These are phyloP conservation scores for Solanum piurae DNA, from an alignment of 257 asterid genomes.

Conservation along the genomic window DNA sequence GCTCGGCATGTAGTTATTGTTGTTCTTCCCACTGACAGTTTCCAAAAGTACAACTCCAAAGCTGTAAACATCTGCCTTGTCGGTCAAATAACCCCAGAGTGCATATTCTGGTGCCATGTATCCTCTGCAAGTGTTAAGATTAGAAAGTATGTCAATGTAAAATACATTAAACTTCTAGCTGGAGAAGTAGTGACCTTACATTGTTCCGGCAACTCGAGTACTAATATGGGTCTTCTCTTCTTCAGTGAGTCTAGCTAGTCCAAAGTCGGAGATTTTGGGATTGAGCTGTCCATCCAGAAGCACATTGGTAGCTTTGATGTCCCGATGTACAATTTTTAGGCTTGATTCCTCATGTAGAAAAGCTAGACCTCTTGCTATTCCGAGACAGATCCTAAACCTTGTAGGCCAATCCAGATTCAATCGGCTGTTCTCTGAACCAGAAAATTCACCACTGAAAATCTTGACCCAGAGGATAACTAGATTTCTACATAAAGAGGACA, in stretches of 20 bases:
- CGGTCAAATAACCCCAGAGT: no score
- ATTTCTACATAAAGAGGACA: neutral
- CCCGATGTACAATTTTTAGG: constrained; percentile 23
- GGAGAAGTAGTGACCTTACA: constrained; percentile 10
- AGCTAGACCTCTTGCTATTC: constrained; percentile 29
- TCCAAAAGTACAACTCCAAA: no score
- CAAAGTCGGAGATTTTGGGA: constrained; percentile 30
- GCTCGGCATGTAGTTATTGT: constrained; percentile 6
- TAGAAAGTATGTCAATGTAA: neutral
- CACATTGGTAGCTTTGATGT: constrained; percentile 25
- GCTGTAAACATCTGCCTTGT: no score
- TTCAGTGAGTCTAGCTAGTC: constrained; percentile 23
- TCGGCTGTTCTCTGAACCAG: constrained; percentile 19
- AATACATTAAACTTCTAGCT: neutral
- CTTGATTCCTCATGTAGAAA: constrained; percentile 29
- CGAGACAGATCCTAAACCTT: constrained; percentile 20
- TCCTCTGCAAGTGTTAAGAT: constrained; percentile 14
- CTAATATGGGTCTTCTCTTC: constrained; percentile 23
- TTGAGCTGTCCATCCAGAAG: constrained; percentile 17
- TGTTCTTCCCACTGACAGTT: no score
- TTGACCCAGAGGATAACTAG: neutral
- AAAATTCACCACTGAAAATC: neutral
- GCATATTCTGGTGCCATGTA: constrained; percentile 41
- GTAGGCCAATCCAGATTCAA: constrained; percentile 21
- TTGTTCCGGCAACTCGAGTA: constrained; percentile 29